These are phyloP conservation scores for Acacia melanoxylon DNA, from an alignment of 306 rosid species.

Conservation along the genomic window DNA sequence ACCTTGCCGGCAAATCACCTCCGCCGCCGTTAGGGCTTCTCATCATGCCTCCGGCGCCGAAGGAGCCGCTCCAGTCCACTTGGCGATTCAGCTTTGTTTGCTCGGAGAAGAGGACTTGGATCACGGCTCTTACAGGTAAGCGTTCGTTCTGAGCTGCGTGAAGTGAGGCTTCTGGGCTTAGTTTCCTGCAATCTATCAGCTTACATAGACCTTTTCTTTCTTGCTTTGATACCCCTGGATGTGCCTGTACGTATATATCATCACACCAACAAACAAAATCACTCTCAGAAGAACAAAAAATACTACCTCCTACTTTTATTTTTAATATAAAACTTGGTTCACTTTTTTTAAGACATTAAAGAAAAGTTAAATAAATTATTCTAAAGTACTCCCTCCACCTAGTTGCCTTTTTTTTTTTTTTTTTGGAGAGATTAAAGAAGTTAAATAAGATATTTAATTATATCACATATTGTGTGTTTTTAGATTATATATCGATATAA, in stretches of 20 bases:
- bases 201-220: conserved; percentile 76
- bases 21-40: conserved; percentile 58
- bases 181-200: conserved; percentile 78
- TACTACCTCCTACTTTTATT: too few relatives aligned
- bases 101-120: conserved; percentile 85
- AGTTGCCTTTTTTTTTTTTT: too few relatives aligned
- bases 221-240: conserved; percentile 69
- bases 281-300: too few relatives aligned
- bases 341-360: too few relatives aligned
- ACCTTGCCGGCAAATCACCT: conserved; percentile 44
- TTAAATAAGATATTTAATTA: too few relatives aligned
- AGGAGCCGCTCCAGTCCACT: conserved; percentile 77
- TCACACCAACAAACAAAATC: background rate
- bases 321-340: too few relatives aligned
- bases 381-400: too few relatives aligned
- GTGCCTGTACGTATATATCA: conserved; percentile 52
- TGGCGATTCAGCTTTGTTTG: conserved; percentile 58
- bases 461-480: too few relatives aligned
- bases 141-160: conserved; percentile 95
- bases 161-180: conserved; percentile 81
- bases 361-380: too few relatives aligned
- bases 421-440: too few relatives aligned
- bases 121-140: conserved; percentile 86
- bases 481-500: too few relatives aligned
- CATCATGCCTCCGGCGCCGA: conserved; percentile 36